These are phyloP conservation scores for Clitopilus hobsonii DNA, from an alignment of 768 basidiomycete genomes.

Conservation along the genomic window DNA sequence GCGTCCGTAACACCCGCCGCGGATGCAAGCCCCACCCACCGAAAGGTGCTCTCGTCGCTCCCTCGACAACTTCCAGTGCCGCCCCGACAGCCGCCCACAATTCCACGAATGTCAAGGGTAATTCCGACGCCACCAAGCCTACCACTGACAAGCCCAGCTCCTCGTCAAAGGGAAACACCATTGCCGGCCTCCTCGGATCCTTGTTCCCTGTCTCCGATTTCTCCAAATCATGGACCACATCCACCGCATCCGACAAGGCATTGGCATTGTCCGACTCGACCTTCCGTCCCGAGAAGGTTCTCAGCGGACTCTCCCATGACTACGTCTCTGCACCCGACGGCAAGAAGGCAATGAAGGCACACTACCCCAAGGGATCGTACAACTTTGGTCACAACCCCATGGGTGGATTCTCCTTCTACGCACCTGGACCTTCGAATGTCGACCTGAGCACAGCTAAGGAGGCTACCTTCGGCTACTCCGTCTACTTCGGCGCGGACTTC, in stretches of 20 bases:
- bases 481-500: conserved; percentile 60
- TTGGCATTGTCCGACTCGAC: conserved; percentile 40
- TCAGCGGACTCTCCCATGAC: conserved; percentile 31
- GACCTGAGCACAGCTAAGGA: conserved; percentile 61
- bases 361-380: conserved; percentile 55
- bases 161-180: conserved; percentile 7
- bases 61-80: not conserved
- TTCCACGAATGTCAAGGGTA: not conserved
- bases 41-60: not conserved
- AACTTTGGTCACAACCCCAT: conserved; percentile 38
- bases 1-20: not conserved
- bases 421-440: conserved; percentile 47
- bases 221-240: conserved; percentile 43
- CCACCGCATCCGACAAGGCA: conserved; percentile 24
- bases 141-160: not conserved
- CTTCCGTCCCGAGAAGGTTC: conserved; percentile 34
- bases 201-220: conserved; percentile 38
- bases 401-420: conserved; percentile 72
- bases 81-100: not conserved
- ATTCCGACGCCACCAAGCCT: not conserved
- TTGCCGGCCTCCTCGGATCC: conserved; percentile 18
- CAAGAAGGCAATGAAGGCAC: conserved; percentile 44
- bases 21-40: not conserved
- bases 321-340: conserved; percentile 46
- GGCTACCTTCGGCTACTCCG: conserved; percentile 57